These are phyloP conservation scores for Vigna mungo DNA, from an alignment of 306 rosid species.

Conservation along the genomic window DNA sequence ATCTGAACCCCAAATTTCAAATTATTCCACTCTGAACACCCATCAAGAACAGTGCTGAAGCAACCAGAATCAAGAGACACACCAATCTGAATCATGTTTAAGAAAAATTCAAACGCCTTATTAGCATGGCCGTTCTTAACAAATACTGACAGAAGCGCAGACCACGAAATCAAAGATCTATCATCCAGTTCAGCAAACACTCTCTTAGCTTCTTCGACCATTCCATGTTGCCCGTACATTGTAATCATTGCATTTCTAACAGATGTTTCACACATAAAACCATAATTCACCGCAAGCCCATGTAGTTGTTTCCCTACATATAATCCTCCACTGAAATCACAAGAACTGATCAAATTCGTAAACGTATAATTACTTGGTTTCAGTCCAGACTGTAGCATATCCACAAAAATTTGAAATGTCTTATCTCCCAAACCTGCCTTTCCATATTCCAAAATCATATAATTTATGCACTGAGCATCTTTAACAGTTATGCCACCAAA, in stretches of 20 bases:
- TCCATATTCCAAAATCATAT: slow-evolving; percentile 62
- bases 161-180: slow-evolving; percentile 60
- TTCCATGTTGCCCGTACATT: slow-evolving; percentile 56
- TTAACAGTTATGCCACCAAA: slow-evolving; percentile 40
- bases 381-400: slow-evolving; percentile 53
- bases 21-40: slow-evolving; percentile 60
- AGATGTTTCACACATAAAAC: slow-evolving; percentile 47
- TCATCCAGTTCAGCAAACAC: slow-evolving; percentile 41
- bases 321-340: slow-evolving; percentile 39
- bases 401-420: slow-evolving; percentile 46
- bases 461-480: slow-evolving; percentile 62
- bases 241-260: slow-evolving; percentile 59
- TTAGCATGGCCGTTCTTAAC: slow-evolving; percentile 43
- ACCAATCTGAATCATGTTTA: slow-evolving; percentile 48
- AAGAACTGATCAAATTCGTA: slow-evolving; percentile 54
- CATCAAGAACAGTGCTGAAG: slow-evolving; percentile 49
- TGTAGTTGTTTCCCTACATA: slow-evolving; percentile 54
- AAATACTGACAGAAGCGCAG: slow-evolving; percentile 48
- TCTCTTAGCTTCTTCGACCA: slow-evolving; percentile 56
- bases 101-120: slow-evolving; percentile 46
- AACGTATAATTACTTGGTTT: slow-evolving; percentile 51
- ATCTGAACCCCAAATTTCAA: slow-evolving; percentile 51
- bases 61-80: slow-evolving; percentile 51
- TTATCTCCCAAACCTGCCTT: slow-evolving; percentile 53
- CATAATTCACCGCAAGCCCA: slow-evolving; percentile 55